phyloP scores from a whole-genome alignment of 2,329 filamentous ascomycete species.

The Penicillium griseofulvum region DNA sequence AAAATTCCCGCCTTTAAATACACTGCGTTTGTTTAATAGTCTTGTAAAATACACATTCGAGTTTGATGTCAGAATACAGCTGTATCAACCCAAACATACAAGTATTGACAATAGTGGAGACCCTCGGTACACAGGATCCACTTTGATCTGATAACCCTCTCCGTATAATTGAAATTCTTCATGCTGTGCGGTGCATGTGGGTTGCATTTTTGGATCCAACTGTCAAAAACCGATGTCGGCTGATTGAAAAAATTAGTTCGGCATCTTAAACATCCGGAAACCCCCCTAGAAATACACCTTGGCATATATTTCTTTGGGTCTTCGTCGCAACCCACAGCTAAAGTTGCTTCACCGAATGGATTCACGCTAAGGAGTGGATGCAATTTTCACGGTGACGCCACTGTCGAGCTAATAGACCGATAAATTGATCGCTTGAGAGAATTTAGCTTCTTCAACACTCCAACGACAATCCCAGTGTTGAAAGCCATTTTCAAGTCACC shows the following conservation, averaged over 20 bases:
- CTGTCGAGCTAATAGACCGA: background rate
- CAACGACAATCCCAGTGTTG: conserved; percentile 2
- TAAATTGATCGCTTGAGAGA: conserved; percentile 4
- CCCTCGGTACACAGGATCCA: background rate
- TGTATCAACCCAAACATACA: background rate
- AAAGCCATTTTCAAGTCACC: conserved; percentile 6
- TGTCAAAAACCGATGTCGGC: conserved; percentile 16
- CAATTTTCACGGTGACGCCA: conserved; percentile 4
- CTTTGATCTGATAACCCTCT: conserved; percentile 11
- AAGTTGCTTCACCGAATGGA: conserved; percentile 6
- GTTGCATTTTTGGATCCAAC: conserved; percentile 8
- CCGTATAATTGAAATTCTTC: conserved; percentile 7
- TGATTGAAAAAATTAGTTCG: conserved; percentile 2
- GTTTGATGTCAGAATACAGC: background rate
- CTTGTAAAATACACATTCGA: background rate
- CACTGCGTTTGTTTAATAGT: background rate
- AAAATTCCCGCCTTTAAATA: background rate
- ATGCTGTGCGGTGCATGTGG: background rate
- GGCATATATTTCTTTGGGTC: background rate
- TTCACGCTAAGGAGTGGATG: conserved; percentile 7
- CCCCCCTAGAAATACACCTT: conserved; percentile 3
- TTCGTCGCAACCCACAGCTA: background rate
- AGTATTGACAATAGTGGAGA: background rate
- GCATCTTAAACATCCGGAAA: conserved; percentile 4
- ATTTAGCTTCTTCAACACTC: conserved; percentile 12